Conservation (phyloP, 129 eudicot species). For the Pseudognaphalium luteoalbum region DNA sequence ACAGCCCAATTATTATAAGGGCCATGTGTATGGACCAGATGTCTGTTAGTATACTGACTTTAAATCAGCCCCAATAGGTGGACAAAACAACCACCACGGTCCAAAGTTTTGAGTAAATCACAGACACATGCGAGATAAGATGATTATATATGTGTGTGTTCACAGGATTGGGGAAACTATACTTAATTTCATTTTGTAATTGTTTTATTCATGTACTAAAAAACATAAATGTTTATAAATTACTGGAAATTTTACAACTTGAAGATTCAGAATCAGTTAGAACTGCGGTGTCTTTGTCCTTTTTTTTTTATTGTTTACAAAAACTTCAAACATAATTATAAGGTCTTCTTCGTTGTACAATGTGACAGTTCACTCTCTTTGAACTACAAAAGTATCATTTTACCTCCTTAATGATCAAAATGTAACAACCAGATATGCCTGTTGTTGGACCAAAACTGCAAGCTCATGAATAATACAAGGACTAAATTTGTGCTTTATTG, state of each 20-base stretch:
- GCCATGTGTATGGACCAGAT: constrained; percentile 34
- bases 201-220: not conserved
- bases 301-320: not conserved
- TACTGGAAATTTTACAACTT: not conserved
- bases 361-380: constrained; percentile 20
- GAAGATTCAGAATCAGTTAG: not conserved
- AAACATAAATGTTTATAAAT: not conserved
- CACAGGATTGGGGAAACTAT: not conserved
- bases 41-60: constrained; percentile 21
- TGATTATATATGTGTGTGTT: constrained; percentile 7
- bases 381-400: not conserved
- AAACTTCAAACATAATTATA: not conserved
- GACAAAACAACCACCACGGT: constrained; percentile 35
- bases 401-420: not conserved
- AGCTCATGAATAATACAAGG: not conserved
- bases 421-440: not conserved
- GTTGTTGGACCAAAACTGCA: not conserved
- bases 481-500: not conserved
- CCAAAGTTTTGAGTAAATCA: constrained; percentile 25
- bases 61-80: constrained; percentile 18
- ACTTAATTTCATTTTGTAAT: not conserved
- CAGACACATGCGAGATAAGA: constrained; percentile 14
- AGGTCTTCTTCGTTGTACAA: not conserved
- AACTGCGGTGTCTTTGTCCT: too few species aligned
- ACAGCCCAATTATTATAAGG: constrained; percentile 13